phyloP scores from a whole-genome alignment of 371 early-diverging fungal species.

The Mortierella sp. region DNA sequence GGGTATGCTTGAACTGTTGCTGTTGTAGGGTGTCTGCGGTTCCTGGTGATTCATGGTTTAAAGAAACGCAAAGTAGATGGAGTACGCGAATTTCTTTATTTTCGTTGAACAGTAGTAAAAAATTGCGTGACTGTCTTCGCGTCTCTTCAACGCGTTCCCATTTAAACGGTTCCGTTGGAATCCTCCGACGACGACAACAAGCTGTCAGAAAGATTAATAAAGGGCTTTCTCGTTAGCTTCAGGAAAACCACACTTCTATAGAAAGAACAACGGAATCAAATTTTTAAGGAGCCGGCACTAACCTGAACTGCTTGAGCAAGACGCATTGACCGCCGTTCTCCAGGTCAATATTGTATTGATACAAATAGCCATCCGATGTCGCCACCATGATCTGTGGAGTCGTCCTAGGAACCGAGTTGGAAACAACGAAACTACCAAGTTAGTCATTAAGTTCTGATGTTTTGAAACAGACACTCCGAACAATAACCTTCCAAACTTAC shows the following conservation, averaged over 20 bases:
- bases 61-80: neutral
- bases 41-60: slow-evolving; percentile 11
- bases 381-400: slow-evolving; percentile 92
- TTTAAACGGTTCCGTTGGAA: slow-evolving; percentile 1
- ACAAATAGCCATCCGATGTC: slow-evolving; percentile 92
- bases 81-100: slow-evolving; percentile 16
- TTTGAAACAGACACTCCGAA: neutral
- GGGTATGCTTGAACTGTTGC: neutral
- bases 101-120: neutral
- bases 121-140: slow-evolving; percentile 11
- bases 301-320: slow-evolving; percentile 84
- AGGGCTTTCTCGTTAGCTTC: neutral
- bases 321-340: slow-evolving; percentile 95
- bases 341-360: slow-evolving; percentile 90
- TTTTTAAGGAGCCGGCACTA: slow-evolving; percentile 6
- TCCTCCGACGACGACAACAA: slow-evolving; percentile 10
- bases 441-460: neutral
- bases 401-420: slow-evolving; percentile 60
- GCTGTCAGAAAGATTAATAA: neutral
- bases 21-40: slow-evolving; percentile 18
- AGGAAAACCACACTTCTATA: neutral
- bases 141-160: neutral
- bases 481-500: slow-evolving; percentile 49
- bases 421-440: neutral
- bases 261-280: neutral